Conservation (phyloP, 768 basidiomycete genomes). For the Pleurotus eryngii region DNA sequence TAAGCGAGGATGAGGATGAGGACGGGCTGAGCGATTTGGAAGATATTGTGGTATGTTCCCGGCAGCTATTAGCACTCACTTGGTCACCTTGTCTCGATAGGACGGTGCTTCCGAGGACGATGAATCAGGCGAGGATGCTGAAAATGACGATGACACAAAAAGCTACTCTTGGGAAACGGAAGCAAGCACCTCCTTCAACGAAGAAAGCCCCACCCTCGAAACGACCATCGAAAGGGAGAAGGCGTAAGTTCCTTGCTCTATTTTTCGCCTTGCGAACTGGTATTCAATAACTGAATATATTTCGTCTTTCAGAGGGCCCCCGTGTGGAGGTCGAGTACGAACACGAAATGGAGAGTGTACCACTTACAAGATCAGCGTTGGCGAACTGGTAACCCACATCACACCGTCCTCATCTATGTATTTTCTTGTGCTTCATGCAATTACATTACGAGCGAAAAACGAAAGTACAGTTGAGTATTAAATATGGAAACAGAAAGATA, state of each 20-base stretch:
- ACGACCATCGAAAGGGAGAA: conserved; percentile 55
- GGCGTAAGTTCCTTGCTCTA: conserved; percentile 33
- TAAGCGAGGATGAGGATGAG: conserved; percentile 65
- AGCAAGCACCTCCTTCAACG: conserved; percentile 38
- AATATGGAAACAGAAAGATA: too few relatives aligned
- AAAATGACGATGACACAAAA: conserved; percentile 35
- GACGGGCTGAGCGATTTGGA: conserved; percentile 66
- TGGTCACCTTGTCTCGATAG: conserved; percentile 27
- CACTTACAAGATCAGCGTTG: conserved; percentile 47
- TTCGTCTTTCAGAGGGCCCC: conserved; percentile 52
- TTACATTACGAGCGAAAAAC: background rate
- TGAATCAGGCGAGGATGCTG: conserved; percentile 34
- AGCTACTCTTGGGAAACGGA: conserved; percentile 65
- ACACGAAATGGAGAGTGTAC: conserved; percentile 76
- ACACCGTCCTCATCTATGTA: background rate
- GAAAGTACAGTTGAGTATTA: too few relatives aligned
- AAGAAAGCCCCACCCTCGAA: conserved; percentile 42
- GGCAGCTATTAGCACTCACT: background rate
- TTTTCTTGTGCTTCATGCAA: background rate
- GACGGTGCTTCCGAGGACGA: conserved; percentile 42
- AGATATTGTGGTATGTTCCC: conserved; percentile 47
- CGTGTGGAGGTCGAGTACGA: conserved; percentile 97
- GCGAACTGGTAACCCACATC: conserved; percentile 45
- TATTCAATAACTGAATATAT: background rate
- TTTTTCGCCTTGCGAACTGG: background rate